Conservation (phyloP, 2,329 filamentous ascomycete genomes). For the Diaporthe citriasiana region DNA sequence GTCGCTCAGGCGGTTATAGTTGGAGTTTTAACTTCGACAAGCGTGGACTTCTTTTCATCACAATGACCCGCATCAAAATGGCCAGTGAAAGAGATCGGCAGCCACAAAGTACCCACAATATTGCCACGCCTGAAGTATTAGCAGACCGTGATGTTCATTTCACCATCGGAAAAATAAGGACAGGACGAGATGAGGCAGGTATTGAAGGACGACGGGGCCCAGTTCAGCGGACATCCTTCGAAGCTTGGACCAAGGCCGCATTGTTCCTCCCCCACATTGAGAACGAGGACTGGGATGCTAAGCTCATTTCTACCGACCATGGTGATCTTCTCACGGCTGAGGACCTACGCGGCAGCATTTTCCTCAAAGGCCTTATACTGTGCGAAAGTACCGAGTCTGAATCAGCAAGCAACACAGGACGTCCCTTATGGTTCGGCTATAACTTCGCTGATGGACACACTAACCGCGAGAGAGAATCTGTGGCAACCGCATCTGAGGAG, state of each 20-base stretch:
- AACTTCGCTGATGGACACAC: not conserved
- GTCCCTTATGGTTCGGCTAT: not conserved
- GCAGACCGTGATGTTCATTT: not conserved
- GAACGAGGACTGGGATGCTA: not conserved
- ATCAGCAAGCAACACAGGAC: not conserved
- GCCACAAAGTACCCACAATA: fast-evolving
- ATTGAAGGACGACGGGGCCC: not conserved
- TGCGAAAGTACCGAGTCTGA: not conserved
- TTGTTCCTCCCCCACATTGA: not conserved
- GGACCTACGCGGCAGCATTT: not conserved
- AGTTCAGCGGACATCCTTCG: not conserved
- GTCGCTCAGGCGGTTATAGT: not conserved
- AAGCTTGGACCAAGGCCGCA: not conserved
- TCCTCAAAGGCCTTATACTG: not conserved
- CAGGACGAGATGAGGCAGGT: not conserved
- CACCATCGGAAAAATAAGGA: not conserved
- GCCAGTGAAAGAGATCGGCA: not conserved
- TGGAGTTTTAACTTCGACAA: not conserved
- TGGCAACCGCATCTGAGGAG: not conserved
- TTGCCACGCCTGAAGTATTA: not conserved
- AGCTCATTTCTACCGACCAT: not conserved
- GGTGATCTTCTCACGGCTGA: not conserved
- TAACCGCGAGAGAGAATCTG: not conserved
- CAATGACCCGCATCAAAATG: not conserved
- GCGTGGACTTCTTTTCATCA: not conserved